Evolutionary conservation across 192 early-diverging fungal species (phyloP).

Genomic region (Backusella liffmaniae): DNA sequence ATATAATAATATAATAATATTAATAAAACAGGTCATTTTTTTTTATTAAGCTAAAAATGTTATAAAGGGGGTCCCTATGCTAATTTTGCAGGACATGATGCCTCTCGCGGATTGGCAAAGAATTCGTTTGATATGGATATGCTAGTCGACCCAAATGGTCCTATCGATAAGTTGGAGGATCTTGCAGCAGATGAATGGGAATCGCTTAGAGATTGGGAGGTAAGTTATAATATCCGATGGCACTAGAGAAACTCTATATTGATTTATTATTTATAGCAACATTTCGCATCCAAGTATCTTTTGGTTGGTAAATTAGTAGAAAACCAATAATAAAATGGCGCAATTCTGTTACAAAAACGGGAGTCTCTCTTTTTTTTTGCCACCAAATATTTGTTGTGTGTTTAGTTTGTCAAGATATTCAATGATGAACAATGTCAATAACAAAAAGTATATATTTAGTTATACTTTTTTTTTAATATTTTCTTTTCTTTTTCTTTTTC

Average conservation of each 20-base stretch:
- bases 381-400: background rate
- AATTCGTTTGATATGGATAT: constrained; percentile 80
- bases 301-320: constrained; percentile 67
- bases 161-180: constrained; percentile 82
- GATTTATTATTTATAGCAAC: constrained; percentile 23
- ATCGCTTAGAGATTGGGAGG: constrained; percentile 75
- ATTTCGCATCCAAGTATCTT: constrained; percentile 81
- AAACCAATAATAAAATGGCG: constrained; percentile 30
- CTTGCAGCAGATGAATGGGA: constrained; percentile 71
- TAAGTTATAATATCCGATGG: background rate
- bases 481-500: constrained; percentile 2
- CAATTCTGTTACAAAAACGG: constrained; percentile 3
- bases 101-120: constrained; percentile 89
- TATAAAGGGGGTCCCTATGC: constrained; percentile 82
- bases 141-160: constrained; percentile 63
- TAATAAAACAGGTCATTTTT: background rate
- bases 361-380: background rate
- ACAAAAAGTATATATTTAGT: constrained; percentile 2
- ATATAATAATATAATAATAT: background rate
- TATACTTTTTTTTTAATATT: background rate
- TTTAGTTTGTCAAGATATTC: constrained; percentile 15
- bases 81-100: constrained; percentile 97
- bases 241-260: too few relatives aligned
- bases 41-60: background rate
- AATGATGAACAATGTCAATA: constrained; percentile 12